Evolutionary conservation across 2,329 filamentous ascomycete genomes (phyloP).

Genomic region (Stagonosporopsis chrysanthemi): DNA sequence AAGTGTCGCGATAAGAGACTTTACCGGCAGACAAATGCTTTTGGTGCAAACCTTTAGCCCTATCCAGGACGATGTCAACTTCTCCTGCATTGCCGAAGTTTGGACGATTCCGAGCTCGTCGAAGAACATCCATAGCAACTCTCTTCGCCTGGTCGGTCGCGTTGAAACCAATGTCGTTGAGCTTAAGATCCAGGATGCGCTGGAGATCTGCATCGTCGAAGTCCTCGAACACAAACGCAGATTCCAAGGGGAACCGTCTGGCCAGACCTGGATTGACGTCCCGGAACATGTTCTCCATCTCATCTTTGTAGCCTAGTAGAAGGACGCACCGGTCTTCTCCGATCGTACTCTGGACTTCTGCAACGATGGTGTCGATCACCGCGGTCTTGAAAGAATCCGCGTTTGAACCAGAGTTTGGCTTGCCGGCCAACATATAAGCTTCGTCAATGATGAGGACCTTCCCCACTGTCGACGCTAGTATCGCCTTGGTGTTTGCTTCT

Average conservation of each 20-base stretch:
- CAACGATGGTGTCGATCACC: slow-evolving; percentile 77
- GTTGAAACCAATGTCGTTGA: slow-evolving; percentile 63
- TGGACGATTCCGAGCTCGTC: slow-evolving; percentile 66
- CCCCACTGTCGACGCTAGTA: slow-evolving; percentile 69
- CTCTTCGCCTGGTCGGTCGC: slow-evolving; percentile 61
- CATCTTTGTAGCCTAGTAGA: slow-evolving; percentile 72
- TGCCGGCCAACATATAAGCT: slow-evolving; percentile 70
- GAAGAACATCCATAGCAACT: slow-evolving; percentile 65
- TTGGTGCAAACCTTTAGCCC: slow-evolving; percentile 63
- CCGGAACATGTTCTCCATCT: slow-evolving; percentile 77
- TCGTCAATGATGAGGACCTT: slow-evolving; percentile 85
- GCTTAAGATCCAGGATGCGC: slow-evolving; percentile 68
- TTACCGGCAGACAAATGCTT: slow-evolving; percentile 48
- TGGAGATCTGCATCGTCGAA: slow-evolving; percentile 66
- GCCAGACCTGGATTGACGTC: slow-evolving; percentile 74
- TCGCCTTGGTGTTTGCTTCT: slow-evolving; percentile 74
- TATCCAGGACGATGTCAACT: slow-evolving; percentile 71
- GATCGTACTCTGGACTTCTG: slow-evolving; percentile 72
- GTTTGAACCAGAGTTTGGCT: not conserved
- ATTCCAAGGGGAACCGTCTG: slow-evolving; percentile 69
- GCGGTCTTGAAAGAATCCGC: slow-evolving; percentile 65
- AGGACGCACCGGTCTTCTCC: slow-evolving; percentile 78
- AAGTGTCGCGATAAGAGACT: slow-evolving; percentile 33
- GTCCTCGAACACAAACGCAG: slow-evolving; percentile 73
- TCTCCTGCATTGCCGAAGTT: slow-evolving; percentile 79